phyloP scores from a whole-genome alignment of 306 rosid genomes.

The Geum urbanum region DNA sequence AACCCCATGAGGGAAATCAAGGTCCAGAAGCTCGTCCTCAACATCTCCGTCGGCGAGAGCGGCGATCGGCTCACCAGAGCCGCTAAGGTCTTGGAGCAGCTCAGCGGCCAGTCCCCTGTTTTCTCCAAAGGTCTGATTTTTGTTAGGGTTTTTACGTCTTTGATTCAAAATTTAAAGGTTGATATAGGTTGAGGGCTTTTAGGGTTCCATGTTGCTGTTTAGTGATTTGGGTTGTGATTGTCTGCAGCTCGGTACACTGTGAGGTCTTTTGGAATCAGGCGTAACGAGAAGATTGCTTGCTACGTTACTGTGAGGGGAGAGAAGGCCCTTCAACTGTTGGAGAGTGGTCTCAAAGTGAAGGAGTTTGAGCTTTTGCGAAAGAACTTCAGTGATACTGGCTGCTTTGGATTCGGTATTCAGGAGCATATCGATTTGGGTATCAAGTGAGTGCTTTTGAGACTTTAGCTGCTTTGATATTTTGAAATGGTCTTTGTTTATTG shows the following conservation, averaged over 20 bases:
- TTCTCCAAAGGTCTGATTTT: slow-evolving; percentile 42
- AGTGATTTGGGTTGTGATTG: no score
- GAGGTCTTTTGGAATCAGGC: slow-evolving; percentile 69
- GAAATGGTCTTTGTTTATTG: no score
- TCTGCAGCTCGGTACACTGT: slow-evolving; percentile 73
- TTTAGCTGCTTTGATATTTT: background rate
- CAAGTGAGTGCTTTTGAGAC: slow-evolving; percentile 40
- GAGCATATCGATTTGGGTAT: slow-evolving; percentile 85
- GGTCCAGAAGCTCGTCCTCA: slow-evolving; percentile 75
- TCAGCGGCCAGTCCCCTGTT: slow-evolving; percentile 72
- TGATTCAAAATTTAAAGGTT: background rate
- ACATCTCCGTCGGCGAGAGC: slow-evolving; percentile 79
- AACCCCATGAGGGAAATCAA: slow-evolving; percentile 83
- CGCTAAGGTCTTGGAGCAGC: slow-evolving; percentile 75
- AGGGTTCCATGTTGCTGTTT: no score
- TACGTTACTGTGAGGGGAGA: slow-evolving; percentile 84
- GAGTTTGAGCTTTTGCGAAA: slow-evolving; percentile 71
- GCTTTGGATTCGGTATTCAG: slow-evolving; percentile 88
- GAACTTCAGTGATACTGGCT: slow-evolving; percentile 81
- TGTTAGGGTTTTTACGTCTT: background rate
- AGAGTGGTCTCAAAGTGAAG: slow-evolving; percentile 81
- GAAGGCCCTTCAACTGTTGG: slow-evolving; percentile 84
- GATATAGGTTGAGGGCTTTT: background rate
- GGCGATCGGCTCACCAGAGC: slow-evolving; percentile 86
- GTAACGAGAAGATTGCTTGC: slow-evolving; percentile 90